Evolutionary conservation across 805 yeast genomes (phyloP).

Genomic region (Saccharomyces eubayanus): DNA sequence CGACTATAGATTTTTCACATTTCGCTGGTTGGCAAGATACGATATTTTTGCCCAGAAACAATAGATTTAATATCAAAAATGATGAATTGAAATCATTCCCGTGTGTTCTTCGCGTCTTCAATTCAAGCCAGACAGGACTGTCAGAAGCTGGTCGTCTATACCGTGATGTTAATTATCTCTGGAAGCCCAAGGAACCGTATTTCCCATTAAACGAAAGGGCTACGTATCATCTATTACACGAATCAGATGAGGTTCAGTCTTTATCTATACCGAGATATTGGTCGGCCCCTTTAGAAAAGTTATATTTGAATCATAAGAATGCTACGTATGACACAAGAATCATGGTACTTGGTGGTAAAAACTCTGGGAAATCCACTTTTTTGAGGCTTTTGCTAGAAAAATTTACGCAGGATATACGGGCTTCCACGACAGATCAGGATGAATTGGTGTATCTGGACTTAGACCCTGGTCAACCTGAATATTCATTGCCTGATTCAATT

Average conservation of each 20-base stretch:
- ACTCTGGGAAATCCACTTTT: constrained; percentile 76
- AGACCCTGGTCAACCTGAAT: constrained; percentile 88
- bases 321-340: constrained; percentile 24
- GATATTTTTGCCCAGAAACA: constrained; percentile 7
- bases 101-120: constrained; percentile 19
- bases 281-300: constrained; percentile 16
- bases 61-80: constrained; percentile 1
- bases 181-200: constrained; percentile 13
- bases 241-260: neutral
- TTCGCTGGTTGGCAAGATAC: constrained; percentile 30
- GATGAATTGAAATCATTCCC: constrained; percentile 13
- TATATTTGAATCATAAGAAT: constrained; percentile 18
- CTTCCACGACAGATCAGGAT: constrained; percentile 10
- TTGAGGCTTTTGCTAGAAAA: constrained; percentile 46
- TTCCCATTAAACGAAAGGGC: neutral
- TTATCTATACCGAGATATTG: constrained; percentile 8
- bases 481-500: constrained; percentile 61
- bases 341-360: constrained; percentile 44
- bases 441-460: constrained; percentile 53
- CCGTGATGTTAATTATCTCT: constrained; percentile 16
- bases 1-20: constrained; percentile 23
- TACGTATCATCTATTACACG: neutral
- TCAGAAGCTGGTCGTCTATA: constrained; percentile 10
- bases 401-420: constrained; percentile 22
- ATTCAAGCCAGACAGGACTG: constrained; percentile 10